phyloP scores from a whole-genome alignment of 1,139 yeast species.

The Geotrichum reessii region DNA sequence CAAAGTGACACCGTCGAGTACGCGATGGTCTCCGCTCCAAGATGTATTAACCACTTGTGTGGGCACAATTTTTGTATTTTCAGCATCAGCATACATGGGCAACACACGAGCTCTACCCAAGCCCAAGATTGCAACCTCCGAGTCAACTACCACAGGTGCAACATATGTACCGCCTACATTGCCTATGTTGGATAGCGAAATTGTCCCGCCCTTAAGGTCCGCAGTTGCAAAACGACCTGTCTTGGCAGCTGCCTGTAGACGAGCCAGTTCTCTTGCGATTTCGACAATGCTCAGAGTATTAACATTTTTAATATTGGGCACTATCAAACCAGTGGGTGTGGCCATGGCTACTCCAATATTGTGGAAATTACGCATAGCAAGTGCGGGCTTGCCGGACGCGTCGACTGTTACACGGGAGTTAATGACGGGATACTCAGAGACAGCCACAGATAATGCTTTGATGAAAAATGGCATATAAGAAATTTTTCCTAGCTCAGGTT shows the following conservation, averaged over 20 bases:
- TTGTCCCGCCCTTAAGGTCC: constrained; percentile 72
- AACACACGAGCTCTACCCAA: constrained; percentile 31
- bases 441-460: constrained; percentile 34
- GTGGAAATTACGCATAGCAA: constrained; percentile 30
- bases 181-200: constrained; percentile 72
- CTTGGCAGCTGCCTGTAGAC: constrained; percentile 53
- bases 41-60: constrained; percentile 31
- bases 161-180: constrained; percentile 74
- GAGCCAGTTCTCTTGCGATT: constrained; percentile 54
- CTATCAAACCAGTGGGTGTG: constrained; percentile 69
- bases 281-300: constrained; percentile 58
- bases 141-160: constrained; percentile 54
- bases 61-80: constrained; percentile 27
- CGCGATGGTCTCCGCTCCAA: constrained; percentile 38
- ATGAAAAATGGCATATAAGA: constrained; percentile 38
- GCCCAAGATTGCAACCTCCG: constrained; percentile 36
- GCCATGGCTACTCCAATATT: constrained; percentile 65
- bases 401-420: constrained; percentile 28
- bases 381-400: constrained; percentile 24
- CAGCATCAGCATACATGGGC: constrained; percentile 29
- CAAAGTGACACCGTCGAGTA: constrained; percentile 36
- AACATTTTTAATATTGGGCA: constrained; percentile 68
- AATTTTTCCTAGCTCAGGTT: constrained; percentile 24
- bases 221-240: constrained; percentile 62
- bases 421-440: constrained; percentile 30